These are phyloP conservation scores for Myrica gale DNA, from an alignment of 306 rosid species.

Conservation along the genomic window DNA sequence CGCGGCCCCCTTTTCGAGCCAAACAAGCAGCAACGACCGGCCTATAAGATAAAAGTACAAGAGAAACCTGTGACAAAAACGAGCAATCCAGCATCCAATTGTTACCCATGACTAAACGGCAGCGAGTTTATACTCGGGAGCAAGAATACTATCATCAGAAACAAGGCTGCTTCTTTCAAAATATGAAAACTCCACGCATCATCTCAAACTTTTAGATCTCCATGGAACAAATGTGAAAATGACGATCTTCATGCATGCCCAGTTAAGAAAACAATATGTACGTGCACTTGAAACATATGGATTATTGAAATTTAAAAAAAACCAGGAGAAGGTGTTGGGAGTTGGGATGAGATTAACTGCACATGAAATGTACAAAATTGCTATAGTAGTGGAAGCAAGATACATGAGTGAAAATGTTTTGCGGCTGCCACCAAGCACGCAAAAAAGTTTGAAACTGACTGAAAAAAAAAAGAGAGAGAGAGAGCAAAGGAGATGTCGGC, in stretches of 20 bases:
- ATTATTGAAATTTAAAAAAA: neutral
- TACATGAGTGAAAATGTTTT: slow-evolving; percentile 27
- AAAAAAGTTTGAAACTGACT: slow-evolving; percentile 32
- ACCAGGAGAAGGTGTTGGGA: neutral
- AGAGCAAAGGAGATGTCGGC: slow-evolving; percentile 46
- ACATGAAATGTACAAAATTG: slow-evolving; percentile 6
- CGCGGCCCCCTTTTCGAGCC: too few species aligned
- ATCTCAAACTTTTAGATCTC: neutral
- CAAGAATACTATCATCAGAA: too few species aligned
- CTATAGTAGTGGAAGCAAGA: slow-evolving; percentile 26
- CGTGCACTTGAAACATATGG: neutral
- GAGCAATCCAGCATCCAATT: too few species aligned
- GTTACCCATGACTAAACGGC: too few species aligned
- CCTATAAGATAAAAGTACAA: too few species aligned
- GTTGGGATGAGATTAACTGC: neutral
- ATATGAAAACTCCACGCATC: neutral
- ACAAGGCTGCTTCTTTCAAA: neutral
- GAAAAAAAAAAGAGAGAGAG: slow-evolving; percentile 23
- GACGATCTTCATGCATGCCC: neutral
- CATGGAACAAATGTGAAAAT: neutral
- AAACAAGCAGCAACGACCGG: too few species aligned
- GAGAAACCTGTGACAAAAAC: too few species aligned
- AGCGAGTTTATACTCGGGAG: too few species aligned
- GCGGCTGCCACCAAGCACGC: slow-evolving; percentile 46
- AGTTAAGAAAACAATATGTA: neutral